Evolutionary conservation across 2,329 filamentous ascomycete genomes (phyloP).

Genomic region (Clonostachys solani): DNA sequence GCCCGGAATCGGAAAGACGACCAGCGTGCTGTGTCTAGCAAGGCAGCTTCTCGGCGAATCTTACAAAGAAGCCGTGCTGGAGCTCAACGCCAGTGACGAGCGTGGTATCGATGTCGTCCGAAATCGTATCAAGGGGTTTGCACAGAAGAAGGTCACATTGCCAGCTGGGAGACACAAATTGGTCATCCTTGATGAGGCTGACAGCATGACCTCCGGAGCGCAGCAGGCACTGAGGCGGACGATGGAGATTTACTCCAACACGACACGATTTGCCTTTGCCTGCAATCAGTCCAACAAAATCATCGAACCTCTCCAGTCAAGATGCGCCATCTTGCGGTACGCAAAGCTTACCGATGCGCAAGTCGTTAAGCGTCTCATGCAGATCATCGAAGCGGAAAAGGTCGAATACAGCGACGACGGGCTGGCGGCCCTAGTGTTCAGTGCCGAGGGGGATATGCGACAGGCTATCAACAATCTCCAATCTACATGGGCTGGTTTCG

Average conservation of each 20-base stretch:
- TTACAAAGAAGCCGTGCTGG: slow-evolving; percentile 96
- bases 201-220: slow-evolving; percentile 95
- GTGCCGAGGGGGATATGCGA: slow-evolving; percentile 96
- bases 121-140: slow-evolving; percentile 96
- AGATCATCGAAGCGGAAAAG: slow-evolving; percentile 89
- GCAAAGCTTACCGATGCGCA: slow-evolving; percentile 88
- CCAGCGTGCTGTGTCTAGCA: slow-evolving; percentile 88
- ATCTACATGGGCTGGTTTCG: slow-evolving; percentile 88
- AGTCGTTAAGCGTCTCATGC: slow-evolving; percentile 83
- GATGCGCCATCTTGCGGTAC: slow-evolving; percentile 94
- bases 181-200: slow-evolving; percentile 95
- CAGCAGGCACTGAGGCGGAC: slow-evolving; percentile 93
- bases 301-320: slow-evolving; percentile 96
- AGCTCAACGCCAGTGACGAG: slow-evolving; percentile 95
- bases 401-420: slow-evolving; percentile 92
- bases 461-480: slow-evolving; percentile 99
- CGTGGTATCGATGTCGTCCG: slow-evolving; percentile 96
- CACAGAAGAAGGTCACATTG: slow-evolving; percentile 97
- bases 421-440: slow-evolving; percentile 92
- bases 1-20: slow-evolving; percentile 98
- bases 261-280: slow-evolving; percentile 94
- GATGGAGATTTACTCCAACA: slow-evolving; percentile 98
- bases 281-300: slow-evolving; percentile 99
- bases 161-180: slow-evolving; percentile 89
- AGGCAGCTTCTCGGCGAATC: slow-evolving; percentile 85